Conservation (phyloP, 306 rosid species). For the Quercus dentata region DNA sequence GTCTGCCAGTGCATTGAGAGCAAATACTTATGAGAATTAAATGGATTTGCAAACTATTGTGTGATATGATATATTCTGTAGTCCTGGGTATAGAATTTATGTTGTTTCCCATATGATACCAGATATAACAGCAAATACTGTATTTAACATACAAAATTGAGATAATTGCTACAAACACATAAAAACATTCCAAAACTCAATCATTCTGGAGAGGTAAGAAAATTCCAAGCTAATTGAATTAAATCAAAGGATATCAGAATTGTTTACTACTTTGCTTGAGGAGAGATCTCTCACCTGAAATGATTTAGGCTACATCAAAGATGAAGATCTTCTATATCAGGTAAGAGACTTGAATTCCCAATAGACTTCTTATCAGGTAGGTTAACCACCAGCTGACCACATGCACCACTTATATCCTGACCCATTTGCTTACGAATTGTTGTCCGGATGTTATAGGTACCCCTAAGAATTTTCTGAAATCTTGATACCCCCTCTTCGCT, state of each 20-base stretch:
- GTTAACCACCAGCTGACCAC: constrained; percentile 88
- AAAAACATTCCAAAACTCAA: not conserved
- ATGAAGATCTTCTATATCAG: constrained; percentile 92
- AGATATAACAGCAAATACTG: not conserved
- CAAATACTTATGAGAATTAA: not conserved
- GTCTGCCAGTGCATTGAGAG: too few species aligned
- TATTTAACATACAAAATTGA: not conserved
- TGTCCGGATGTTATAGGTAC: constrained; percentile 74
- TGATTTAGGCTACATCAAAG: constrained; percentile 30
- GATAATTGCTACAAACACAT: not conserved
- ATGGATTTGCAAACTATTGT: not conserved
- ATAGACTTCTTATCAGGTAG: constrained; percentile 47
- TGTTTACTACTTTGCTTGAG: not conserved
- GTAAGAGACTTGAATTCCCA: constrained; percentile 35
- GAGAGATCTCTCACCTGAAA: constrained; percentile 14
- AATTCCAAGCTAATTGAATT: not conserved
- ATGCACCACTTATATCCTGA: constrained; percentile 96
- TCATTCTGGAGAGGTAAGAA: not conserved
- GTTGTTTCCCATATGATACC: not conserved
- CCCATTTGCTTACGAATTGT: constrained; percentile 95
- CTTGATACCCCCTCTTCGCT: constrained; percentile 56
- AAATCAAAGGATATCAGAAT: not conserved
- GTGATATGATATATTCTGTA: not conserved
- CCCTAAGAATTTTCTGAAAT: constrained; percentile 83
- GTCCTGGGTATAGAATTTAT: not conserved